phyloP scores from a whole-genome alignment of 305 asterid species.

The Fraxinus greggii region DNA sequence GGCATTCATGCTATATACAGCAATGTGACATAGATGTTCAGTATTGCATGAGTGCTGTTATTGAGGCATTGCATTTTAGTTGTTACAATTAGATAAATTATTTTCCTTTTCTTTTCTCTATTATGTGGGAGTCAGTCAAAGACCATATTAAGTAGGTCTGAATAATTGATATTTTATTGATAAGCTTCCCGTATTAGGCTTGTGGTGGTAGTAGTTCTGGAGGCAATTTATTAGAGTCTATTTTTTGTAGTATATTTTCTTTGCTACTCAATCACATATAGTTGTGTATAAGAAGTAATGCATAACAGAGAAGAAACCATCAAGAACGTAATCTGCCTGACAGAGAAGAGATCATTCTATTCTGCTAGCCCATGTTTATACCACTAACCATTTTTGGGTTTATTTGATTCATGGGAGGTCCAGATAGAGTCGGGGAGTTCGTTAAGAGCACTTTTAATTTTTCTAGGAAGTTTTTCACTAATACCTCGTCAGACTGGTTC shows the following conservation, averaged over 20 bases:
- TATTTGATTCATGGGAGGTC: neutral
- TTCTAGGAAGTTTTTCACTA: slow-evolving; percentile 29
- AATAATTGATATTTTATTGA: neutral
- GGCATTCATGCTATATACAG: neutral
- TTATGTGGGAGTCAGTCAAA: neutral
- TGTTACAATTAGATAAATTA: neutral
- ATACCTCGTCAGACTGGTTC: slow-evolving; percentile 18
- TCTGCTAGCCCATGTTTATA: neutral
- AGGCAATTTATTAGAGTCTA: neutral
- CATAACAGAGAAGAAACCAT: neutral
- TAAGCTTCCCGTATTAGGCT: neutral
- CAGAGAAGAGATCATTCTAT: neutral
- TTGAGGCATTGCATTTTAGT: neutral
- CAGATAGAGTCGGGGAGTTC: neutral
- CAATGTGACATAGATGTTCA: neutral
- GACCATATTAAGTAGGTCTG: neutral
- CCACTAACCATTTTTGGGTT: neutral
- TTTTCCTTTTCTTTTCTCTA: neutral
- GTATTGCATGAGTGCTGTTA: neutral
- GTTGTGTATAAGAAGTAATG: neutral
- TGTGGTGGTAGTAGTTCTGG: neutral
- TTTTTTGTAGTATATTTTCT: neutral
- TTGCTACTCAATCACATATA: neutral
- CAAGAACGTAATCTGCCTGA: neutral
- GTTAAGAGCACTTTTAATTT: slow-evolving; percentile 24